Evolutionary conservation across 257 asterid species (phyloP), one percentile per base, ranked within the genome.

Genomic region (Pogostemon cablin): DNA sequence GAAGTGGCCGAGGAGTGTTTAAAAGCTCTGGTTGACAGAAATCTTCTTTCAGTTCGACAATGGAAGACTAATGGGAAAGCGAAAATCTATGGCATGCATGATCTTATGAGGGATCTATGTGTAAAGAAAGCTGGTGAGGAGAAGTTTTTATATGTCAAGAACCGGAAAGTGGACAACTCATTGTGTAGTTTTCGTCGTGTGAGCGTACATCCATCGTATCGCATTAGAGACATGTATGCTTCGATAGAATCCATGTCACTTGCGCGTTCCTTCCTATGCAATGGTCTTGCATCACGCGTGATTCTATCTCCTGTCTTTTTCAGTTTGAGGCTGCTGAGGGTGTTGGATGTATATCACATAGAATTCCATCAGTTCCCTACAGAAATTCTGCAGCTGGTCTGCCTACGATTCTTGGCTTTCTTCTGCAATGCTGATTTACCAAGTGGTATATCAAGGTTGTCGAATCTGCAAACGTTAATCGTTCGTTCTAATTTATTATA

Each of bases 21-120:
- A 62, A 65, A 56, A 56, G 65, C 55, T 56, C 71, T 71, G 10
- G 69, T 65, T 0, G 69, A 59, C 8, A 71, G 81, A 49, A 71
- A 77, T 53, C 72, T 77, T 6, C 7, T 77, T 5, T 4, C 53
- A 7, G 44, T 77, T 42, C 42, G 17, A 41, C 3, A 39, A n/a
- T 12, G n/a, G 9, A 48, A 48, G 50, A 34, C 46, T 15, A 58
- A 49, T 4, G 69, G 77, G 35, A 56, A 60, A 65, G 59, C 74
- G 34, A 66, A 71, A 42, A 42, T 49, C 34, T 77, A 67, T 42
- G 41, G 40, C 38, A 43, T 71, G 44, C 81, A 77, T 71, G 77
- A 77, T 65, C 65, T 77, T 12, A 4, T 77, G 63, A 56, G 77
- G 52, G 81, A 71, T 11, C 53, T 77, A 41, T 77, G 74, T 12